These are phyloP conservation scores for Trichomonas vaginalis DNA, from an alignment of 208 protist species.

Conservation along the genomic window DNA sequence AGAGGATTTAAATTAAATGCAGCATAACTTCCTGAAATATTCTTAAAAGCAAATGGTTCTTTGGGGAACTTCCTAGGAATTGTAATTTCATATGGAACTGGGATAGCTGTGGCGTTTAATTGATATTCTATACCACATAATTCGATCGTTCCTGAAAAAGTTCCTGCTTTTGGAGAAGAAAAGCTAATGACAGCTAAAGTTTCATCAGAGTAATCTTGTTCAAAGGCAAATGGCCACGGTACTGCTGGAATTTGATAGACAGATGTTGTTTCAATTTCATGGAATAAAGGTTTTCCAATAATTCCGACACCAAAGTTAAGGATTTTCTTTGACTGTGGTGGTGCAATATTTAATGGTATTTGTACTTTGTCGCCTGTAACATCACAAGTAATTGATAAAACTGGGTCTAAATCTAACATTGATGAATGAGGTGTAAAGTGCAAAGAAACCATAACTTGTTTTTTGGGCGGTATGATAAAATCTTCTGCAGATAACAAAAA, in stretches of 20 bases:
- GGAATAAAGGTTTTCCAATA: background rate
- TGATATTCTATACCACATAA: no score
- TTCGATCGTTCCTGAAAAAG: no score
- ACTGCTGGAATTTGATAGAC: background rate
- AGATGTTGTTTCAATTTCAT: background rate
- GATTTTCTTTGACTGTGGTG: background rate
- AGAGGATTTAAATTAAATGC: no score
- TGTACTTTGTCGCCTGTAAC: background rate
- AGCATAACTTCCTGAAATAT: no score
- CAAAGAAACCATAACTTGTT: background rate
- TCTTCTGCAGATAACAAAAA: background rate
- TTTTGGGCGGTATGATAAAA: background rate
- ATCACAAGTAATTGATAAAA: background rate
- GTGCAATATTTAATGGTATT: background rate
- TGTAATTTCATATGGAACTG: no score
- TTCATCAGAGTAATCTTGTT: no score
- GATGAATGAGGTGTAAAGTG: background rate
- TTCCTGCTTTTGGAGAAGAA: no score
- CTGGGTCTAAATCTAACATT: background rate
- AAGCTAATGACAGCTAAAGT: no score
- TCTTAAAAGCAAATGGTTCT: no score
- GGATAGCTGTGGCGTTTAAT: no score
- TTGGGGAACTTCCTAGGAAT: no score
- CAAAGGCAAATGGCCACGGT: background rate
- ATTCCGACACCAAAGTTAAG: background rate